Base-by-base conservation (phyloP, 768 basidiomycete species). In the Sarcodon aspratus region DNA sequence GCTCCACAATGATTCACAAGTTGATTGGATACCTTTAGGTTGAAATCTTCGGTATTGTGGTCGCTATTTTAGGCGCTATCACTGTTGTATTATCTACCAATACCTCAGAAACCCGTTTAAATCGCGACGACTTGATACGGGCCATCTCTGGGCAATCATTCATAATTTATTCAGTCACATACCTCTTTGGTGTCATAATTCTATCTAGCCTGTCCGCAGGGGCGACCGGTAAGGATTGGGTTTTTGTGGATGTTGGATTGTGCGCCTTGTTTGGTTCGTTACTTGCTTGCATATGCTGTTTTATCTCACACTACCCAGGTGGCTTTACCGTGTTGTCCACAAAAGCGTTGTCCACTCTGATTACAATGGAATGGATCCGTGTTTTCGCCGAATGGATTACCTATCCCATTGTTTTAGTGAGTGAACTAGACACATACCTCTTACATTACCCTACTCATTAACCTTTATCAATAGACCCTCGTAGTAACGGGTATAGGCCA, bases 291-390 rank as follows among this genome's bases (percentile, higher is more conserved):
- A 21, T 9, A 32, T 33, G 18, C n/a, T 15, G n/a, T 27, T 17
- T 9, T 12, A 10, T 51, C 36, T 5, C 50, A 32, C 33, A 36
- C 36, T 21, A 27, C 37, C 7, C 17, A 88, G 88, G 89, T n/a
- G 91, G 88, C 3, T 97, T 92, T 63, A 95, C 94, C 3, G 95
- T 98, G 0, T 70, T 99, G 2, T 79, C 88, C 1, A 97, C 95
- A 8, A 98, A 99, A 60, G 95, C 88, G 0, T 63, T 95, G 38
- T 93, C 92, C 11, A 89, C 85, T 0, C 69, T 99, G 17, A 66
- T 98, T 44, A 89, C 89, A 31, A 69, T 79, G 54, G 71, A 85
- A 60, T 86, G 88, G 74, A 66, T 86, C 21, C 71, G 78, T 11
- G 80, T 91, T 53, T 86, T 94, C 66, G 69, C 73, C 9, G 72